Evolutionary conservation across 2,329 filamentous ascomycete genomes (phyloP).

Genomic region (Venturia aucupariae): DNA sequence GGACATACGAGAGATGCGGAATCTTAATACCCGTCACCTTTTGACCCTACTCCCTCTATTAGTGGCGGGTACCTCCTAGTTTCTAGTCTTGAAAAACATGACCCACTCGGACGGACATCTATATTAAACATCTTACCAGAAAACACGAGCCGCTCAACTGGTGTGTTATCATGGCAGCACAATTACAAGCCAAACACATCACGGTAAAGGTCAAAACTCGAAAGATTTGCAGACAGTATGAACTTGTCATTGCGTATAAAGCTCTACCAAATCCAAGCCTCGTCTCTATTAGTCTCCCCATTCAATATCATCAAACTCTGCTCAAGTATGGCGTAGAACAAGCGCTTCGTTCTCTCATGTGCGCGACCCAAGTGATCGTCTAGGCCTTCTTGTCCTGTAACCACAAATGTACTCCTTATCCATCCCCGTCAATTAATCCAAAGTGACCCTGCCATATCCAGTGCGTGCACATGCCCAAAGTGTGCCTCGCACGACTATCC

Average conservation of each 20-base stretch:
- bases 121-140: too few species aligned
- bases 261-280: not conserved
- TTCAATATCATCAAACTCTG: not conserved
- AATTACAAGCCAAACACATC: not conserved
- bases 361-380: not conserved
- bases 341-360: constrained; percentile 1
- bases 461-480: not conserved
- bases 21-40: too few species aligned
- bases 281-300: not conserved
- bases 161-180: too few species aligned
- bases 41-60: too few species aligned
- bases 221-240: not conserved
- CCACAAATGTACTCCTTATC: constrained; percentile 2
- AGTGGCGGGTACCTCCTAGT: too few species aligned
- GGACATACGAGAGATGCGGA: too few species aligned
- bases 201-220: not conserved
- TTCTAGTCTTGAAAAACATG: not conserved
- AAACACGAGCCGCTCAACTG: too few species aligned
- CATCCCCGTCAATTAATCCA: not conserved
- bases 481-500: not conserved
- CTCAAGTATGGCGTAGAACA: not conserved
- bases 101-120: too few species aligned
- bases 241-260: not conserved
- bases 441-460: not conserved
- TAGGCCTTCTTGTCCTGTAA: not conserved